Evolutionary conservation across 306 rosid species (phyloP), one percentile per base, ranked within the genome.

Genomic region (Cercis canadensis): DNA sequence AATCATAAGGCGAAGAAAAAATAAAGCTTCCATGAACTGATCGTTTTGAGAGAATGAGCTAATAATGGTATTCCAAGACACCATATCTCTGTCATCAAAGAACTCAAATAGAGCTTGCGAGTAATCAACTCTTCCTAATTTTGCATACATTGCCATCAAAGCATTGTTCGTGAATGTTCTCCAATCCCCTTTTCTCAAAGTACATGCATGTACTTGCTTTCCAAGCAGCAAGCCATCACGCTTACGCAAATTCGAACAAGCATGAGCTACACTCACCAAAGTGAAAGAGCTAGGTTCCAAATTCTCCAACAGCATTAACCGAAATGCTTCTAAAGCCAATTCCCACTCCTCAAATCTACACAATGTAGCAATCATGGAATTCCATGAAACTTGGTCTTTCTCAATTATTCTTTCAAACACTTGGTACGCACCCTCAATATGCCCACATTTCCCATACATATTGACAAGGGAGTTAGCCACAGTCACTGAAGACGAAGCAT

Each of bases 311-410:
- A 89, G 33, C 97, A 92, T 92, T 34, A 54, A 39, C 61, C 86
- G 81, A 37, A 92, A 71, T 5, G 87, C 75, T 4, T 82, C 85
- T 3, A 92, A 40, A 34, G 93, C 83, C 13, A 83, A 75, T 9
- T 80, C 91, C 96, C 97, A 89, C 53, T 89, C 88, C 86, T 84
- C 80, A 10, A 81, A 81, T 29, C 86, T 84, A 58, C 93, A 89
- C 32, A 83, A 31, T 0, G 88, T 67, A 4, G 88, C 86, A 7
- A 92, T 89, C 80, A 89, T 82, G 6, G 93, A 87, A 58, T 92
- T 92, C 96, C 97, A 92, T 0, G 97, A 92, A 33, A 92, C 92
- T n/a, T 87, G 78, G 19, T 92, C 97, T 31, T 84, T 85, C 0
- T 78, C 79, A 31, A 75, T 0, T 0, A 89, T 89, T 87, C 47